These are phyloP conservation scores for Backusella tuberculispora DNA, from an alignment of 192 early-diverging fungal species.

Conservation along the genomic window DNA sequence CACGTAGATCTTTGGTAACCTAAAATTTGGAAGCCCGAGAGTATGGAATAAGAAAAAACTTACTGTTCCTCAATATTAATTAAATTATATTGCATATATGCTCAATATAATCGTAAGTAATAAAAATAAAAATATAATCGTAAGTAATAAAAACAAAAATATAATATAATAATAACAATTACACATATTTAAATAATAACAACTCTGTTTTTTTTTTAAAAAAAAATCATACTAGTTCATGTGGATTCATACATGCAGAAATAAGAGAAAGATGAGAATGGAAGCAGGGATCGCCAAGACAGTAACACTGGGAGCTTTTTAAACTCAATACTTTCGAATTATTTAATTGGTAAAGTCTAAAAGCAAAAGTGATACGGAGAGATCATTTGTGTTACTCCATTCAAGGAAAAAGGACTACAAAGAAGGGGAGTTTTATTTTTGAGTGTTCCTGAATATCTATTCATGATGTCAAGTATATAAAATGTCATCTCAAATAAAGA, in stretches of 20 bases:
- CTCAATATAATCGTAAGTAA: background rate
- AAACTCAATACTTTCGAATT: background rate
- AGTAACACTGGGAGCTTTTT: background rate
- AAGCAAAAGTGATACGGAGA: too few species aligned
- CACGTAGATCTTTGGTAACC: conserved; percentile 8
- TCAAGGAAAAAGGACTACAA: background rate
- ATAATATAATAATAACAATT: background rate
- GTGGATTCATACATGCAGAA: too few species aligned
- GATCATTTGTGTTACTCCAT: background rate
- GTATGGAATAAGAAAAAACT: background rate
- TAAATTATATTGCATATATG: background rate
- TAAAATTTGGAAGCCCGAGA: background rate
- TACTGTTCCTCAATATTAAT: background rate
- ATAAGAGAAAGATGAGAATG: background rate
- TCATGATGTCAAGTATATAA: background rate
- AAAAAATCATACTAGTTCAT: too few species aligned
- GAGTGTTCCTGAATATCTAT: background rate
- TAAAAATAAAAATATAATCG: background rate
- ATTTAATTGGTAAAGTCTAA: too few species aligned
- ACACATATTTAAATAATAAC: background rate
- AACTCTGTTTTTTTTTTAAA: too few species aligned
- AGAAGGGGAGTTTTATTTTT: background rate
- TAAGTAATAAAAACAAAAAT: background rate
- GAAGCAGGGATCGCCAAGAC: background rate
- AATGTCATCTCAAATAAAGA: background rate